Evolutionary conservation across 345 rosid genomes (phyloP).

Genomic region (Microcos paniculata): DNA sequence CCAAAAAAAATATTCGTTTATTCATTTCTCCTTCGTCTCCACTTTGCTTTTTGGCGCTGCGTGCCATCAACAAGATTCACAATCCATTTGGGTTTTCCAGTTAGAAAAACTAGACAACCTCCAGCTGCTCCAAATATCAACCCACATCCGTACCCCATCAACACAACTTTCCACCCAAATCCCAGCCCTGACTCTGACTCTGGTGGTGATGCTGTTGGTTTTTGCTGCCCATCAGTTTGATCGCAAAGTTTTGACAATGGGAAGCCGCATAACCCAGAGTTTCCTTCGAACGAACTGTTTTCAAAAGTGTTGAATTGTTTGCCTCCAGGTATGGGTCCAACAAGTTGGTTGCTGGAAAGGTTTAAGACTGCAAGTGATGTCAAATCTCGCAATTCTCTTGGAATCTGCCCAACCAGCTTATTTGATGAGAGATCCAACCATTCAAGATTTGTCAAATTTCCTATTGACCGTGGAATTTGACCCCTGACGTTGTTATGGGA

Average conservation of each 20-base stretch:
- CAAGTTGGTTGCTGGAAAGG: constrained; percentile 7
- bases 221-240: not conserved
- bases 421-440: constrained; percentile 6
- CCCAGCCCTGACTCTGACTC: not conserved
- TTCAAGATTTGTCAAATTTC: not conserved
- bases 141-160: not conserved
- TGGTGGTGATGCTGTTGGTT: not conserved
- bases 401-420: not conserved
- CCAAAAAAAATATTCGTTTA: too few species aligned
- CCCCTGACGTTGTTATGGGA: constrained; percentile 6
- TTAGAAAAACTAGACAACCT: not conserved
- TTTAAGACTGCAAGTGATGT: not conserved
- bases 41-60: too few species aligned
- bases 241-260: not conserved
- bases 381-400: not conserved
- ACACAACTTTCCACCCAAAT: not conserved
- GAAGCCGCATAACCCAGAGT: not conserved
- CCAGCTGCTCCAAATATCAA: not conserved
- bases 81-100: not conserved
- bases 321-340: constrained; percentile 10
- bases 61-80: too few species aligned
- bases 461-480: not conserved
- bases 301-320: not conserved
- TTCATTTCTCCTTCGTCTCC: too few species aligned
- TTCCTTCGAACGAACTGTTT: not conserved